These are phyloP conservation scores for Adansonia gregorii DNA, from an alignment of 441 rosid genomes.

Conservation along the genomic window DNA sequence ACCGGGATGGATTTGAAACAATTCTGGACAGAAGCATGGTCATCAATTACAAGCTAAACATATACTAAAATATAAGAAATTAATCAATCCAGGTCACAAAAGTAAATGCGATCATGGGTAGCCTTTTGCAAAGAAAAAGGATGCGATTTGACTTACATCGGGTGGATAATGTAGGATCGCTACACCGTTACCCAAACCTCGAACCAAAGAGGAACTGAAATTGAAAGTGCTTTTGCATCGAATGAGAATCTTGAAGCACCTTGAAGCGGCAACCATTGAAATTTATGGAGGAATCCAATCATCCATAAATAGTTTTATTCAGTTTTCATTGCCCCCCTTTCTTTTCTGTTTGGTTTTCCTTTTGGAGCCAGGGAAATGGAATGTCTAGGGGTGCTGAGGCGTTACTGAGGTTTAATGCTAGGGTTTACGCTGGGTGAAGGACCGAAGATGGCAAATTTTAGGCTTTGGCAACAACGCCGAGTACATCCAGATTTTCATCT, in stretches of 20 bases:
- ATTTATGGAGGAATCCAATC: not conserved
- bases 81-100: not conserved
- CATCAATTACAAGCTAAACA: conserved; percentile 25
- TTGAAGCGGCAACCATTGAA: conserved; percentile 32
- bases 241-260: conserved; percentile 25
- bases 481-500: not conserved
- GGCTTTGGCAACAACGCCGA: not conserved
- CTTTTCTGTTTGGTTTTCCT: not conserved
- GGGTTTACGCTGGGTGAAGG: not conserved
- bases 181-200: not conserved
- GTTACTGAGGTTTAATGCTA: not conserved
- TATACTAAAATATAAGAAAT: not conserved
- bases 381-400: not conserved
- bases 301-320: conserved; percentile 11
- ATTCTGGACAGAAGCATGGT: conserved; percentile 52
- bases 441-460: not conserved
- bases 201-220: conserved; percentile 22
- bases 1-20: conserved; percentile 43
- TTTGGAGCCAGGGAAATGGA: not conserved
- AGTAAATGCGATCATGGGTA: not conserved
- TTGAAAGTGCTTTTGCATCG: conserved; percentile 22
- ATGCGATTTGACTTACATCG: conserved; percentile 22
- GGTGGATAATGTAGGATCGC: not conserved
- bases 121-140: not conserved
- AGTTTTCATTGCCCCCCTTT: not conserved